These are phyloP conservation scores for Metschnikowia anglica DNA, from an alignment of 805 yeast genomes.

Conservation along the genomic window DNA sequence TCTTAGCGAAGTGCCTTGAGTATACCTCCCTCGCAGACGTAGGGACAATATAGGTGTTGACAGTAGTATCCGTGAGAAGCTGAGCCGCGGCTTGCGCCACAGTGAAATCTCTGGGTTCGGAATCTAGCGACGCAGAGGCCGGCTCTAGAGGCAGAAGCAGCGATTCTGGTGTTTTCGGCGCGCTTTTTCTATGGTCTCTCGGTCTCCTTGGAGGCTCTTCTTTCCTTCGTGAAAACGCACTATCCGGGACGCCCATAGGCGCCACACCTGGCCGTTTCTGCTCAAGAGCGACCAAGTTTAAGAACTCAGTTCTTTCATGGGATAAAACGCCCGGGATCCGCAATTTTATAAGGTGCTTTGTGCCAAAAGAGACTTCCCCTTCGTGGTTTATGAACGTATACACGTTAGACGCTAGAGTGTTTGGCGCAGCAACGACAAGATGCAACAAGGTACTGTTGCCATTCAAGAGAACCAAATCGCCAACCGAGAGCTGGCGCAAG, in stretches of 20 bases:
- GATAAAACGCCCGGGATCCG: constrained; percentile 58
- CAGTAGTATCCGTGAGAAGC: constrained; percentile 32
- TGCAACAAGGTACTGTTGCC: constrained; percentile 47
- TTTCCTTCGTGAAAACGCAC: constrained; percentile 26
- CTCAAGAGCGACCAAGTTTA: constrained; percentile 29
- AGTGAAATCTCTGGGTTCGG: constrained; percentile 22
- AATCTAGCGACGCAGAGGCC: constrained; percentile 6
- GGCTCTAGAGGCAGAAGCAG: constrained; percentile 13
- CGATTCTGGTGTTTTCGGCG: constrained; percentile 6
- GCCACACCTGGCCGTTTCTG: constrained; percentile 32
- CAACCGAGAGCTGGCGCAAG: constrained; percentile 38
- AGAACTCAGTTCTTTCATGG: constrained; percentile 33
- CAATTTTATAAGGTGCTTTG: constrained; percentile 44
- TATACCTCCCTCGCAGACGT: constrained; percentile 33
- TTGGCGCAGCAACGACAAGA: constrained; percentile 56
- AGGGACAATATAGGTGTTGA: constrained; percentile 40
- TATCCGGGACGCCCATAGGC: constrained; percentile 40
- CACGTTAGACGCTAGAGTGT: constrained; percentile 47
- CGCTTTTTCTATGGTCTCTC: not conserved
- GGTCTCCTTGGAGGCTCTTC: constrained; percentile 13
- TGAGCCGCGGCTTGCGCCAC: constrained; percentile 37
- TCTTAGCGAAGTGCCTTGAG: constrained; percentile 18
- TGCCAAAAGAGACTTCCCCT: constrained; percentile 54
- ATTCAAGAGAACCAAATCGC: constrained; percentile 62
- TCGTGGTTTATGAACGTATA: constrained; percentile 56